phyloP scores from a whole-genome alignment of 2,329 filamentous ascomycete species.

The Claviceps cyperi region DNA sequence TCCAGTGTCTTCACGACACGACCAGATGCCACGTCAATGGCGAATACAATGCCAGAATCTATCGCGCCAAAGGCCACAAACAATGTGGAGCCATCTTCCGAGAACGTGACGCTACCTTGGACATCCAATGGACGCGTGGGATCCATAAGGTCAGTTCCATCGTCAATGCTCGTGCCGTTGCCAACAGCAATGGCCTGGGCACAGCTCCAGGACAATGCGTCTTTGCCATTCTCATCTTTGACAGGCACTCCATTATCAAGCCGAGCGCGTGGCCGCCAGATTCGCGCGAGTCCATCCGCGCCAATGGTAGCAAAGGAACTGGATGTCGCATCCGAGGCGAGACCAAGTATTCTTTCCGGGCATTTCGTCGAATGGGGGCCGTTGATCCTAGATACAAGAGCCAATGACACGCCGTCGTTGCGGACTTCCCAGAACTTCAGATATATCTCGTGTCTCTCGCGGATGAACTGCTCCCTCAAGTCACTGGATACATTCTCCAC shows the following conservation, averaged over 20 bases:
- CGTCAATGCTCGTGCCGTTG: constrained; percentile 30
- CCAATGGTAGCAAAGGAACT: constrained; percentile 75
- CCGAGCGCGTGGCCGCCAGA: constrained; percentile 67
- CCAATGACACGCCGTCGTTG: constrained; percentile 43
- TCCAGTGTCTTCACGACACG: constrained; percentile 51
- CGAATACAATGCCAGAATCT: constrained; percentile 50
- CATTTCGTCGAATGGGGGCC: constrained; percentile 54
- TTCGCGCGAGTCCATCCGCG: constrained; percentile 59
- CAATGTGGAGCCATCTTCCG: constrained; percentile 72
- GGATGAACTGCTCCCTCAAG: constrained; percentile 29
- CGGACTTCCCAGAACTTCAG: constrained; percentile 82
- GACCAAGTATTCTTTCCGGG: constrained; percentile 50
- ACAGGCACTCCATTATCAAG: constrained; percentile 53
- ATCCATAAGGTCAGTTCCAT: constrained; percentile 14
- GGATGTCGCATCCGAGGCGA: constrained; percentile 54
- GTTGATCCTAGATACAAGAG: constrained; percentile 71
- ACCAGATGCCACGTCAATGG: constrained; percentile 62
- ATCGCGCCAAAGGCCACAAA: constrained; percentile 47
- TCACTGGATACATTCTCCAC: constrained; percentile 31
- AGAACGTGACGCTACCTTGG: constrained; percentile 62
- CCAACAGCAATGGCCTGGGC: constrained; percentile 42
- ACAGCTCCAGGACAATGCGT: constrained; percentile 62
- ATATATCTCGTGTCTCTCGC: constrained; percentile 54
- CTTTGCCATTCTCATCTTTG: constrained; percentile 41
- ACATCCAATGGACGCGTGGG: constrained; percentile 16